phyloP scores from a whole-genome alignment of 805 yeast species.

The Metschnikowia matae region DNA sequence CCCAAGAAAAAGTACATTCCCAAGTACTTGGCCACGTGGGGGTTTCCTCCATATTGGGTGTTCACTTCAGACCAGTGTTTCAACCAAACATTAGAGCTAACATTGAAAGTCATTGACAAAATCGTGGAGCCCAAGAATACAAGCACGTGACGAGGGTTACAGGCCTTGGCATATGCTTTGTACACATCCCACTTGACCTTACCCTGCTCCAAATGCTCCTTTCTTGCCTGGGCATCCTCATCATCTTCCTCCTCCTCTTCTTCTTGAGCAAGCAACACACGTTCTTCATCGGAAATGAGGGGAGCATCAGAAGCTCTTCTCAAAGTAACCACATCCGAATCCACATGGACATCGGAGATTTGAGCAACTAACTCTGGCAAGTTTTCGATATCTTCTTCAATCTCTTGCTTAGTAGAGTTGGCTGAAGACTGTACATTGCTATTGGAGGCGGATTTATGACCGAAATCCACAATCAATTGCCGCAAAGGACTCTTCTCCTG shows the following conservation, averaged over 20 bases:
- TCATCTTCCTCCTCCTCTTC: constrained; percentile 36
- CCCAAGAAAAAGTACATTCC: constrained; percentile 77
- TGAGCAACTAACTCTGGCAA: constrained; percentile 25
- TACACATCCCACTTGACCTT: constrained; percentile 88
- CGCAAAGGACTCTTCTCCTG: constrained; percentile 47
- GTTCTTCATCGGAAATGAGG: constrained; percentile 36
- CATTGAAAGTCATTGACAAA: constrained; percentile 57
- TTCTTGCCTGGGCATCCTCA: constrained; percentile 41
- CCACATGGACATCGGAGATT: constrained; percentile 26
- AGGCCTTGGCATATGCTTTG: constrained; percentile 78
- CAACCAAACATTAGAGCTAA: constrained; percentile 82
- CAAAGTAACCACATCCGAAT: constrained; percentile 34
- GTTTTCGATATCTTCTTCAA: constrained; percentile 12
- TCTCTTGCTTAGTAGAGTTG: constrained; percentile 20
- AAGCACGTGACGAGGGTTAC: constrained; percentile 64
- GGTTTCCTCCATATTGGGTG: constrained; percentile 63
- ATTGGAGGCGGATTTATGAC: constrained; percentile 37
- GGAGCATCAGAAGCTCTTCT: constrained; percentile 64
- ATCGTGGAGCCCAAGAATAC: constrained; percentile 54
- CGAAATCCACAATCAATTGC: constrained; percentile 58
- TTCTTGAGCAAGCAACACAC: constrained; percentile 22
- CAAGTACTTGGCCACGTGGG: constrained; percentile 65
- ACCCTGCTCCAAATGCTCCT: constrained; percentile 89
- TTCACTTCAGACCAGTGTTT: constrained; percentile 97
- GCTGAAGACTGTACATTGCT: constrained; percentile 14